phyloP scores from a whole-genome alignment of 2,329 filamentous ascomycete genomes.

The Beauveria scarabaeidicola region DNA sequence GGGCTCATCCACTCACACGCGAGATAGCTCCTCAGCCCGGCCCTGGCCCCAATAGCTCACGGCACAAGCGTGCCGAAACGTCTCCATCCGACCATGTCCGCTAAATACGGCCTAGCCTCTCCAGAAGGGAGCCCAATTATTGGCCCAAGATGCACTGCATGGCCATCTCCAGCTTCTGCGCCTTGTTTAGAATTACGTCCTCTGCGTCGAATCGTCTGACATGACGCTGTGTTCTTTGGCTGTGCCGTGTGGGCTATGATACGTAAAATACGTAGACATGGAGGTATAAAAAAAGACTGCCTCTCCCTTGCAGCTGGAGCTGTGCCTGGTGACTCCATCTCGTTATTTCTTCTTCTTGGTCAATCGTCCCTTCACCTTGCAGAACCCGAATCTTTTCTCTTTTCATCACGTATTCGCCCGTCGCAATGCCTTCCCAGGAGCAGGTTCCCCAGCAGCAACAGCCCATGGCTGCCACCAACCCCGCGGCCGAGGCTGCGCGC shows the following conservation, averaged over 20 bases:
- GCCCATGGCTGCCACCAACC: slow-evolving; percentile 9
- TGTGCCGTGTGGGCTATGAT: not conserved
- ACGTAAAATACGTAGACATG: no score
- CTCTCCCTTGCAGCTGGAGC: not conserved
- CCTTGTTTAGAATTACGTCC: not conserved
- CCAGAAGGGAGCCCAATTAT: not conserved
- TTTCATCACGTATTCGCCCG: no score
- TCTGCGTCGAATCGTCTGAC: not conserved
- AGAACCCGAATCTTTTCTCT: not conserved
- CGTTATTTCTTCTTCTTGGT: not conserved
- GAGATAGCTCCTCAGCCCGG: not conserved
- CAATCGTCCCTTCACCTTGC: no score
- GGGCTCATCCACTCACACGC: not conserved
- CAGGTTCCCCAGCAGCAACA: slow-evolving; percentile 7
- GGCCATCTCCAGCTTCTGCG: not conserved
- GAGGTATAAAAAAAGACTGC: not conserved
- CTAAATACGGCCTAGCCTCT: not conserved
- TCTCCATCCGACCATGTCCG: slow-evolving; percentile 3
- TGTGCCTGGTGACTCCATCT: not conserved
- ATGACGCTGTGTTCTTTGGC: no score
- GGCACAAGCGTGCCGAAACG: slow-evolving; percentile 9
- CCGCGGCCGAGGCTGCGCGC: slow-evolving; percentile 13
- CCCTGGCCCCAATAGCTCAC: not conserved
- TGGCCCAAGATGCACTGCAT: not conserved
- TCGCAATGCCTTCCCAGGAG: slow-evolving; percentile 2